Conservation (phyloP, 768 basidiomycete species). For the Boletus coccyginus region DNA sequence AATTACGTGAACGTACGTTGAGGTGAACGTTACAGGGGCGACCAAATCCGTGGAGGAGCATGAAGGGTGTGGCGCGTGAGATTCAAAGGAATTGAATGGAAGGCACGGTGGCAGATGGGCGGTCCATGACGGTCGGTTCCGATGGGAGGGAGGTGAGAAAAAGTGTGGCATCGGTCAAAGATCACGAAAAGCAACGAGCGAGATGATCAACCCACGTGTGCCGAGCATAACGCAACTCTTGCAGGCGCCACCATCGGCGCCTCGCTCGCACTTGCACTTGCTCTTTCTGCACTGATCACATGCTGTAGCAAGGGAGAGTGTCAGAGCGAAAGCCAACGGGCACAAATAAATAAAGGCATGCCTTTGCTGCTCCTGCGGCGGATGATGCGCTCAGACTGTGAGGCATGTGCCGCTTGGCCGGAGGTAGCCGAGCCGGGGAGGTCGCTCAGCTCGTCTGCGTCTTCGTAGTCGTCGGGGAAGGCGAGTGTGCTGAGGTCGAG, state of each 20-base stretch:
- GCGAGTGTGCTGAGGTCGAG: constrained; percentile 35
- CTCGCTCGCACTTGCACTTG: constrained; percentile 85
- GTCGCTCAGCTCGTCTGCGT: constrained; percentile 52
- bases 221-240: constrained; percentile 73
- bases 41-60: not conserved
- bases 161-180: constrained; percentile 9
- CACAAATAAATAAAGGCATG: constrained; percentile 22
- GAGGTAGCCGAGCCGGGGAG: constrained; percentile 31
- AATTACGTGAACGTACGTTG: constrained; percentile 18
- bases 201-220: constrained; percentile 48
- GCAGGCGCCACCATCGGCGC: constrained; percentile 59
- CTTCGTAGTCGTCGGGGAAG: constrained; percentile 64
- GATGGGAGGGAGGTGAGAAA: not conserved
- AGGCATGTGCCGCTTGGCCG: constrained; percentile 18
- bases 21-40: constrained; percentile 5
- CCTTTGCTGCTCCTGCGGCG: constrained; percentile 79
- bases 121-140: constrained; percentile 10
- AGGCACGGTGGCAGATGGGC: not conserved
- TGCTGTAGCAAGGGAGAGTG: constrained; percentile 39
- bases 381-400: constrained; percentile 47
- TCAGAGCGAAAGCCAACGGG: not conserved
- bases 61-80: not conserved
- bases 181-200: not conserved
- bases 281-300: constrained; percentile 90
- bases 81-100: not conserved